Evolutionary conservation across 305 asterid genomes (phyloP).

Genomic region (Fraxinus sp.): DNA sequence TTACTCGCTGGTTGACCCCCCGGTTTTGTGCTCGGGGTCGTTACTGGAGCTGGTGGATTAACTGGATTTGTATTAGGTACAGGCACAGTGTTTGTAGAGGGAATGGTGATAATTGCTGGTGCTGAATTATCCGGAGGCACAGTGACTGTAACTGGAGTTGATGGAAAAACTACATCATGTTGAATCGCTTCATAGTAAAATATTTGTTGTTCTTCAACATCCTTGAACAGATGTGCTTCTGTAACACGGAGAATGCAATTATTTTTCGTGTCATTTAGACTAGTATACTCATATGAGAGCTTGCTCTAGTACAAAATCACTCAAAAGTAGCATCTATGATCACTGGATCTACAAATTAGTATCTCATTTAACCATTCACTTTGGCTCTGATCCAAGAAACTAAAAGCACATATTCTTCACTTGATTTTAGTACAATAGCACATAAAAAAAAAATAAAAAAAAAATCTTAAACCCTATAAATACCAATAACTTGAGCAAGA

Average conservation of each 20-base stretch:
- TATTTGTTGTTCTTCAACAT: conserved; percentile 15
- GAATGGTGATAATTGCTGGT: conserved; percentile 45
- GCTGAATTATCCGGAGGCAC: conserved; percentile 37
- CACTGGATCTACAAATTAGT: neutral
- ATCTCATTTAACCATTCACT: neutral
- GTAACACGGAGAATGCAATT: conserved; percentile 14
- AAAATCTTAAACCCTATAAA: neutral
- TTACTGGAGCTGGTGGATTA: conserved; percentile 37
- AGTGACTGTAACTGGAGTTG: conserved; percentile 29
- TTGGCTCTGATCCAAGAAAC: neutral
- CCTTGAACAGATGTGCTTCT: conserved; percentile 32
- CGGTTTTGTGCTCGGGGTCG: conserved; percentile 31
- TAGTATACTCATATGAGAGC: neutral
- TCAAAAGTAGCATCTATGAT: neutral
- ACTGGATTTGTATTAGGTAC: conserved; percentile 28
- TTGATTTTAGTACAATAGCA: neutral
- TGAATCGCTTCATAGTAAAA: conserved; percentile 27
- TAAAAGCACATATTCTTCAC: neutral
- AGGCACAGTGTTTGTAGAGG: conserved; percentile 42
- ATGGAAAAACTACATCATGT: conserved; percentile 40
- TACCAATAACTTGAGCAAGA: neutral
- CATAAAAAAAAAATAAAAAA: neutral
- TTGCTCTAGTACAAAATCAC: neutral
- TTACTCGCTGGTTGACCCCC: conserved; percentile 35
- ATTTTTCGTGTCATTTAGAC: neutral